These are phyloP conservation scores for Rhizophora mangle DNA, from an alignment of 345 rosid species.

Conservation along the genomic window DNA sequence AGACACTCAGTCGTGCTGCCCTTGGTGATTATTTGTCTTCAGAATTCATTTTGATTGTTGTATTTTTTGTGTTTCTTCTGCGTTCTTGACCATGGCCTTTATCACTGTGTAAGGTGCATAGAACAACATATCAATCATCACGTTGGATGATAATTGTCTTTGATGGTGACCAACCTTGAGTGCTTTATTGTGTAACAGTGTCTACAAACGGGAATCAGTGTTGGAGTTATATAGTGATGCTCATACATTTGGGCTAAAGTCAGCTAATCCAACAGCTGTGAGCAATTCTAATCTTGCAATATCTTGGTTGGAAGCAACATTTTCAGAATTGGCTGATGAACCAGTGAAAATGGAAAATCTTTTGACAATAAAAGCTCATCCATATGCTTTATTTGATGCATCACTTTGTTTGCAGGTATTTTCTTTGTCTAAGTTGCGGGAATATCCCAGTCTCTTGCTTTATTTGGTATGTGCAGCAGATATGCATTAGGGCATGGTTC, in stretches of 20 bases:
- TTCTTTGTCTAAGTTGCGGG: not conserved
- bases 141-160: conserved; percentile 8
- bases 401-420: conserved; percentile 90
- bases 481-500: too few species aligned
- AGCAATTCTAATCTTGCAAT: conserved; percentile 74
- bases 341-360: conserved; percentile 42
- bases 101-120: not conserved
- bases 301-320: conserved; percentile 90
- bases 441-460: not conserved
- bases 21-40: too few species aligned
- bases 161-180: conserved; percentile 15
- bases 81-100: too few species aligned
- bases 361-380: conserved; percentile 57
- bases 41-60: not conserved
- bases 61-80: too few species aligned
- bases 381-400: conserved; percentile 72
- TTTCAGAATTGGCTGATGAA: conserved; percentile 71
- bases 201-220: conserved; percentile 74
- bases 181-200: conserved; percentile 45
- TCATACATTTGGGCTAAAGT: conserved; percentile 62
- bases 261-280: conserved; percentile 58
- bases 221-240: conserved; percentile 86
- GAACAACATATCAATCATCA: not conserved
- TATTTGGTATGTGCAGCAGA: not conserved
- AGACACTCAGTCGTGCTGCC: not conserved